Conservation (phyloP, 2,329 filamentous ascomycete genomes). For the Calonectria hongkongensis region DNA sequence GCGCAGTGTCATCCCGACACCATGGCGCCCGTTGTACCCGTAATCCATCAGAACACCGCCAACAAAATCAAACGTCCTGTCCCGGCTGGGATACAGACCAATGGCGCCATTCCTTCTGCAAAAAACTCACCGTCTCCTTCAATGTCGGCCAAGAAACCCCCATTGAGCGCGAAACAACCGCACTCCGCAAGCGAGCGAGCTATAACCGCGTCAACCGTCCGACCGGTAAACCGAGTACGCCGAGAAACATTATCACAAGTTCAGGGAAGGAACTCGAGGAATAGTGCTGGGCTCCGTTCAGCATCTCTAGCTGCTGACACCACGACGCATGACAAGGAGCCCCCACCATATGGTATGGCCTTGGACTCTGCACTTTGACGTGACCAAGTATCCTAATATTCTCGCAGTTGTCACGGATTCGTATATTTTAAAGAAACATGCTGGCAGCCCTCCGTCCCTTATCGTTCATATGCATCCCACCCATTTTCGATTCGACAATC, state of each 20-base stretch:
- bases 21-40: conserved; percentile 75
- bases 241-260: conserved; percentile 72
- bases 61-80: conserved; percentile 81
- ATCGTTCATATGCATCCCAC: conserved; percentile 89
- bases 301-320: conserved; percentile 69
- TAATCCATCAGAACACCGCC: conserved; percentile 64
- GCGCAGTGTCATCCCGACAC: conserved; percentile 56
- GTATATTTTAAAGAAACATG: conserved; percentile 90
- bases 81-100: conserved; percentile 79
- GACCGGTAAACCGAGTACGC: conserved; percentile 74
- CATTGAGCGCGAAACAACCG: conserved; percentile 64
- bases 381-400: conserved; percentile 48
- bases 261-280: conserved; percentile 69
- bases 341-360: conserved; percentile 71
- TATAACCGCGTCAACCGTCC: conserved; percentile 64
- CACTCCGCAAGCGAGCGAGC: conserved; percentile 60
- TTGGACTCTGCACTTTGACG: not conserved
- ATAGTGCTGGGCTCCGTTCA: conserved; percentile 70
- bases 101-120: conserved; percentile 72
- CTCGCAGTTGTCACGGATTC: conserved; percentile 80
- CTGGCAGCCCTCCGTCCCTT: conserved; percentile 85
- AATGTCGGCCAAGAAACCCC: conserved; percentile 73
- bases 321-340: conserved; percentile 62
- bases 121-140: conserved; percentile 77
- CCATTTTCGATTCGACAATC: conserved; percentile 94